Percentiles rank a stretch among this genome's conserved stretches.
Conservation (phyloP, 192 early-diverging fungal genomes). For the Gryganskiella cystojenkinii region DNA sequence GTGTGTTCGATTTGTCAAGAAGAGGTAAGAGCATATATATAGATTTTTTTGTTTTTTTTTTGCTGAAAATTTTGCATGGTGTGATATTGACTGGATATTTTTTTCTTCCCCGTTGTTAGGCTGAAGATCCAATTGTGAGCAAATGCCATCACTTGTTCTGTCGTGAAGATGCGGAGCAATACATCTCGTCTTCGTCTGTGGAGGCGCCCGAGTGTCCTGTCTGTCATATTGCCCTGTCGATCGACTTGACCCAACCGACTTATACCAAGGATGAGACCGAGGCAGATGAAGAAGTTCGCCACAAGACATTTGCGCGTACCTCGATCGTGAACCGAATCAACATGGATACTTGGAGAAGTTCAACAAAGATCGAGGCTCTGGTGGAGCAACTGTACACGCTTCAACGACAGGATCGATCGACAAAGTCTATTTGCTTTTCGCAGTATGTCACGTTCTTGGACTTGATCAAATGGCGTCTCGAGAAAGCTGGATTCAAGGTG, state of each 20-base stretch:
- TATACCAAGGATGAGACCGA: conserved; percentile 54
- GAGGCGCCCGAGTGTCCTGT: conserved; percentile 76
- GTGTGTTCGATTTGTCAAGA: conserved; percentile 92
- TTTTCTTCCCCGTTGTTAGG: conserved; percentile 22
- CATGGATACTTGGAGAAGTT: conserved; percentile 87
- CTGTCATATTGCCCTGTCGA: conserved; percentile 78
- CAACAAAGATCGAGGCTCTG: conserved; percentile 95
- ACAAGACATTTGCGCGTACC: conserved; percentile 60
- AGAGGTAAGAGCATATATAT: conserved; percentile 50
- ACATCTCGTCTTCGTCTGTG: conserved; percentile 32
- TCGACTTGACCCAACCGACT: conserved; percentile 76
- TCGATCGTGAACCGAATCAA: conserved; percentile 95
- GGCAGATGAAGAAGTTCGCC: conserved; percentile 30
- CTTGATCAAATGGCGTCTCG: conserved; percentile 90
- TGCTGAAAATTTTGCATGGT: neutral
- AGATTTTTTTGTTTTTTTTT: neutral
- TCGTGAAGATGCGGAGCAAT: conserved; percentile 78
- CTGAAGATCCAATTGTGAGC: conserved; percentile 85
- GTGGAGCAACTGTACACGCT: conserved; percentile 87
- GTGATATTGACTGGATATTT: neutral
- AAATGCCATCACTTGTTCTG: conserved; percentile 94
- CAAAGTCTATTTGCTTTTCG: conserved; percentile 71
- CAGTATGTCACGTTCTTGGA: conserved; percentile 94
- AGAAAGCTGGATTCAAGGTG: conserved; percentile 85
- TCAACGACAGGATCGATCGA: conserved; percentile 75